These are phyloP conservation scores for Pythium sp. DNA, from an alignment of 352 stramenopile genomes.

Conservation along the genomic window DNA sequence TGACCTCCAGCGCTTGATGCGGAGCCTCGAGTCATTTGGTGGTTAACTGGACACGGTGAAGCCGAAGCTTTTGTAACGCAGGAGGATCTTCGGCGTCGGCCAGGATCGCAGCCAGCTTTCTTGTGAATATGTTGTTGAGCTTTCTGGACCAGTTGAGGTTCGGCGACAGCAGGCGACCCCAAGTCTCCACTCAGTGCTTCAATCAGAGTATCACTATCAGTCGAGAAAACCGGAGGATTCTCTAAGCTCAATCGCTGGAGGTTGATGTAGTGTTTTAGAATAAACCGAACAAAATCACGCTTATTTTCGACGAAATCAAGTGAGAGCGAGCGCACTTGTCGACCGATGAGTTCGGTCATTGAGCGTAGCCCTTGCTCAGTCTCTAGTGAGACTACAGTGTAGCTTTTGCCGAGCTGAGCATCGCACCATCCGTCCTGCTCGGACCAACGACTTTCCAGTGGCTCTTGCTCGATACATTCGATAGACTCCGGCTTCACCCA, in stretches of 20 bases:
- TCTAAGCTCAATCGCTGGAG: not conserved
- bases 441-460: not conserved
- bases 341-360: not conserved
- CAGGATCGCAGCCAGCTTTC: not conserved
- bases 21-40: not conserved
- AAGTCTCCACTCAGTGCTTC: not conserved
- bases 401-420: not conserved
- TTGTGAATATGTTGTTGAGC: not conserved
- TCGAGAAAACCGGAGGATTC: not conserved
- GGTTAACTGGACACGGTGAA: not conserved
- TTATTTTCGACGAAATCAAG: not conserved
- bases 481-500: not conserved
- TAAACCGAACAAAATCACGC: not conserved
- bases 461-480: constrained; percentile 5
- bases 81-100: not conserved
- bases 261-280: not conserved
- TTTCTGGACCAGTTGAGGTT: not conserved
- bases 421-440: not conserved
- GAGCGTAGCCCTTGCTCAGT: not conserved
- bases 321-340: not conserved
- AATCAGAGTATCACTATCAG: not conserved
- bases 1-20: not conserved
- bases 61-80: not conserved
- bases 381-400: not conserved
- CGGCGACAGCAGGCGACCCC: not conserved